These are phyloP conservation scores for Lecanosticta acicola DNA, from an alignment of 2,329 filamentous ascomycete species.

Conservation along the genomic window DNA sequence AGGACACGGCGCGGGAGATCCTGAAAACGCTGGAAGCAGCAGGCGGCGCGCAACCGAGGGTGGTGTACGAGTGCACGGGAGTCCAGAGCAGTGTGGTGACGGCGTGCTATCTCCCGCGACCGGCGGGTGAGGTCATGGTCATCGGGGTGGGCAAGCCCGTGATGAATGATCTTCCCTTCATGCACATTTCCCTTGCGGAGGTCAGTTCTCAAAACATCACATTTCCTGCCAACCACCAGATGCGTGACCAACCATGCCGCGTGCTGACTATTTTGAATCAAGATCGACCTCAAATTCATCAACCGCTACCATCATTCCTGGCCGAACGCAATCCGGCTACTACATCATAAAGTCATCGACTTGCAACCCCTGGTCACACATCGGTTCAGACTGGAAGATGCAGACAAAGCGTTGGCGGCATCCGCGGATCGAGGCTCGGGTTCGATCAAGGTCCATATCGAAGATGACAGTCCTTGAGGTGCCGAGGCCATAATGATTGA, in stretches of 20 bases:
- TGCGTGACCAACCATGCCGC: too few species aligned
- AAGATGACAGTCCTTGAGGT: constrained; percentile 38
- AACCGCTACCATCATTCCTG: constrained; percentile 66
- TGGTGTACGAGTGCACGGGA: constrained; percentile 34
- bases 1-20: constrained; percentile 27
- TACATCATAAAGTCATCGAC: constrained; percentile 56
- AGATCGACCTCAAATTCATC: constrained; percentile 60
- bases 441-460: constrained; percentile 57
- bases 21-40: constrained; percentile 16
- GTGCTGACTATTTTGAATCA: constrained; percentile 1
- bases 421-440: constrained; percentile 49
- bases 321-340: constrained; percentile 58
- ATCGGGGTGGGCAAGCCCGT: constrained; percentile 33
- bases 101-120: constrained; percentile 22
- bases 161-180: constrained; percentile 35
- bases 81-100: constrained; percentile 32
- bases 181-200: constrained; percentile 32
- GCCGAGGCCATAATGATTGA: too few species aligned
- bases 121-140: constrained; percentile 32
- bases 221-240: too few species aligned
- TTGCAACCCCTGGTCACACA: constrained; percentile 60
- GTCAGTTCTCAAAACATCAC: too few species aligned
- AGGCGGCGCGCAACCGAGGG: constrained; percentile 24
- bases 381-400: constrained; percentile 56
- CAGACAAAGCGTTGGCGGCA: constrained; percentile 53